Base-by-base conservation (phyloP, 2,329 filamentous ascomycete genomes). In the Golovinomyces cichoracearum region DNA sequence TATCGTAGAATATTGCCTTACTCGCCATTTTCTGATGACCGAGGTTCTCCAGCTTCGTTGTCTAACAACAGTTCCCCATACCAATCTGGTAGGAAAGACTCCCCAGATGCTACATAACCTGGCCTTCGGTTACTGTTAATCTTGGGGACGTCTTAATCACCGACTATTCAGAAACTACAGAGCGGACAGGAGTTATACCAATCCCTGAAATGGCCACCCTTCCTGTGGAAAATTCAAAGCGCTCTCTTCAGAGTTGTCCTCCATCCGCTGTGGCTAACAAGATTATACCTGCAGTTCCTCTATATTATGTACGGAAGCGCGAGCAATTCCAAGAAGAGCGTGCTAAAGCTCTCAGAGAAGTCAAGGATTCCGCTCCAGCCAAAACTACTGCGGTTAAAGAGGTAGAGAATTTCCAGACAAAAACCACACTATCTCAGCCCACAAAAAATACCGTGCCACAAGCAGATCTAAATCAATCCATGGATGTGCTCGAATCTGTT, bases 71-170 rank as follows among this genome's bases (percentile, higher is more conserved):
- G n/a, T 35, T 12, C 31, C 31, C 31, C 4, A 35, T n/a, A 42
- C 40, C 2, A 13, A n/a, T 22, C 17, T 6, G n/a, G n/a, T 21
- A 45, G 51, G 42, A 52, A 51, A 55, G 57, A 57, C 57, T 58
- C 57, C 59, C 58, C 57, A 56, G 57, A 60, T 58, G 51, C 53
- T 60, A 57, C 57, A 60, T 60, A 57, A 60, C 57, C 57, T 53
- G 48, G 45, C 46, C 46, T 19, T 47, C 53, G 59, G 60, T 60
- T 57, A 57, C 56, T 55, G 60, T 59, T 60, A 60, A 59, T 59
- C 58, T 61, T 60, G 60, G 60, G 59, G 60, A 62, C 57, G 58
- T 60, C 60, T 53, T 52, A 55, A 46, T 50, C 45, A 49, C 45
- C 45, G 51, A 45, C 29, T 47, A 49, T 41, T 48, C 44, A 45